Evolutionary conservation across 495 filamentous ascomycete genomes (phyloP).

Genomic region (Aspergillus mulundensis): DNA sequence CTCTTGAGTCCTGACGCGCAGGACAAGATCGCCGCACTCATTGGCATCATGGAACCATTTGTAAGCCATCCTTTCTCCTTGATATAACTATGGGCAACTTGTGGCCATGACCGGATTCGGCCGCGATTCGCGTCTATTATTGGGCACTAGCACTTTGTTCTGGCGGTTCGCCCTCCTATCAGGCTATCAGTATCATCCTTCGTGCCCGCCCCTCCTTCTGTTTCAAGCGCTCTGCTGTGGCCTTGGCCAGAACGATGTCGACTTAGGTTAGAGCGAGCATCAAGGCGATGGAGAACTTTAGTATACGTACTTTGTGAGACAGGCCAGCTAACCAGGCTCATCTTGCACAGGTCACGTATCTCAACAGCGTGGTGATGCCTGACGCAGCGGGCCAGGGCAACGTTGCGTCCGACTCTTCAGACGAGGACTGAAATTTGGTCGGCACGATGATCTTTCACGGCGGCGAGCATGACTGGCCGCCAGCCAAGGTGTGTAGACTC

Average conservation of each 20-base stretch:
- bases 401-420: constrained; percentile 14
- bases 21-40: constrained; percentile 49
- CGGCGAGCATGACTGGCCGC: constrained; percentile 1
- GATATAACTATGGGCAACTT: constrained; percentile 19
- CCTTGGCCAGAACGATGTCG: constrained; percentile 18
- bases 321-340: constrained; percentile 26
- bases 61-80: constrained; percentile 43
- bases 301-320: constrained; percentile 4
- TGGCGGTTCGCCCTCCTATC: constrained; percentile 4
- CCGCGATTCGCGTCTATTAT: constrained; percentile 31
- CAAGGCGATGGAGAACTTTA: background rate
- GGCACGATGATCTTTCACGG: background rate
- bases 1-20: constrained; percentile 48
- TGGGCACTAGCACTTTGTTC: constrained; percentile 11
- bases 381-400: constrained; percentile 32
- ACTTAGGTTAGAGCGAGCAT: constrained; percentile 11
- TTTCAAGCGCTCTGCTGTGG: constrained; percentile 21
- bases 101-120: constrained; percentile 24
- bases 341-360: constrained; percentile 50
- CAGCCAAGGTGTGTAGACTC: constrained; percentile 7
- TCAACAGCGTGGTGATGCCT: constrained; percentile 64
- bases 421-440: constrained; percentile 5
- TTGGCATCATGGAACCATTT: constrained; percentile 60
- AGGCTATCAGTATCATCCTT: constrained; percentile 12
- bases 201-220: constrained; percentile 6